phyloP scores from a whole-genome alignment of 768 basidiomycete species.

The Piloderma croceum region DNA sequence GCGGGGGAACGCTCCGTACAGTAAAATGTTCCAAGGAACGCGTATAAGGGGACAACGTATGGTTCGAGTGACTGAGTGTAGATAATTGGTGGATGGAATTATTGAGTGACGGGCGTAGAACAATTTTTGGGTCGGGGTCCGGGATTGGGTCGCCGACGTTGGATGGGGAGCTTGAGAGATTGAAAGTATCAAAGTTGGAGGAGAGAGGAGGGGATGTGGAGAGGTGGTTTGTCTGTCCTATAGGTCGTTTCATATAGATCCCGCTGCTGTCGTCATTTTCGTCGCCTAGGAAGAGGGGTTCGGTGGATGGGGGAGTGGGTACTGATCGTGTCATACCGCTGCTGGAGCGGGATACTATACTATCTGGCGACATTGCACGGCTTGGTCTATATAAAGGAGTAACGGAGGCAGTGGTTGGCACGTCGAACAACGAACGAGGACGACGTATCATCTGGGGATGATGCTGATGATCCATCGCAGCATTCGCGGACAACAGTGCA shows the following conservation, averaged over 20 bases:
- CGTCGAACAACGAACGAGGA: neutral
- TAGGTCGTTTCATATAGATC: slow-evolving; percentile 23
- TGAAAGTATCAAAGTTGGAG: slow-evolving; percentile 30
- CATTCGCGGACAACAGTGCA: neutral
- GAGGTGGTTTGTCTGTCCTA: too few relatives aligned
- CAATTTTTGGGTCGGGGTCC: slow-evolving; percentile 48
- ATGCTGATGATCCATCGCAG: neutral
- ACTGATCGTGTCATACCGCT: slow-evolving; percentile 39
- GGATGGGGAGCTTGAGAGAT: slow-evolving; percentile 29
- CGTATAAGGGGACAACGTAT: slow-evolving; percentile 92
- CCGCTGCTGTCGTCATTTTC: slow-evolving; percentile 9
- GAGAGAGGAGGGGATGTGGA: slow-evolving; percentile 32
- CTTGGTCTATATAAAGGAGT: too few relatives aligned
- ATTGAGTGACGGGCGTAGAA: slow-evolving; percentile 61
- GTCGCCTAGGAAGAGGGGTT: slow-evolving; percentile 21
- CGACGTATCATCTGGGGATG: neutral
- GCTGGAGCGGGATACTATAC: slow-evolving; percentile 37
- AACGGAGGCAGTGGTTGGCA: slow-evolving; percentile 12
- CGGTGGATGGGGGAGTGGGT: slow-evolving; percentile 41
- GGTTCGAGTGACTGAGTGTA: slow-evolving; percentile 82
- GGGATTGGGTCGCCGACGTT: slow-evolving; percentile 21
- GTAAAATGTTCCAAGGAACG: slow-evolving; percentile 88
- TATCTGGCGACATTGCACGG: neutral
- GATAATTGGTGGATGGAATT: slow-evolving; percentile 81
- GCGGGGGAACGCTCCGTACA: slow-evolving; percentile 80